These are phyloP conservation scores for Trichoderma sp. DNA, from an alignment of 2,329 filamentous ascomycete genomes.

Conservation along the genomic window DNA sequence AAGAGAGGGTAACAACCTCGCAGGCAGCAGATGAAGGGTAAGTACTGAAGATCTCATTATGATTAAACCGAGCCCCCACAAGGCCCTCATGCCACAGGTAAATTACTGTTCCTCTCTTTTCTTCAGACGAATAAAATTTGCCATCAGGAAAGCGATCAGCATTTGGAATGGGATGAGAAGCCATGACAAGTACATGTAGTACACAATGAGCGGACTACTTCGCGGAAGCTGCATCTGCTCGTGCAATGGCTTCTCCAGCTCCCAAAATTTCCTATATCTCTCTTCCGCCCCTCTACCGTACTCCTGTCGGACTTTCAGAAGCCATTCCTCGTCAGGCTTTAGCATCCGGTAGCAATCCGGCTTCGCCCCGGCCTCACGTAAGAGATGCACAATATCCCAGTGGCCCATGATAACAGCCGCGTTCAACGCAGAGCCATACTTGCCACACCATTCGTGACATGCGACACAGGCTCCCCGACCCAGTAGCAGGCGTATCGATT, in stretches of 20 bases:
- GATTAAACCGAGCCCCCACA: too few relatives aligned
- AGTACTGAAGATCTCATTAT: too few relatives aligned
- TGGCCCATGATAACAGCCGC: constrained; percentile 7
- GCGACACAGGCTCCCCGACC: constrained; percentile 17
- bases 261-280: constrained; percentile 16
- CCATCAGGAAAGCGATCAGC: too few relatives aligned
- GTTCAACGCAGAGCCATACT: constrained; percentile 11
- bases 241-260: not conserved
- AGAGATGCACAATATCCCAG: constrained; percentile 11
- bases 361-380: constrained; percentile 11
- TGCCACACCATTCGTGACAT: constrained; percentile 2
- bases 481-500: constrained; percentile 3
- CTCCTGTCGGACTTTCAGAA: not conserved
- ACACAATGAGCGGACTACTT: too few relatives aligned
- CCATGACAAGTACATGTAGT: too few relatives aligned
- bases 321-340: not conserved
- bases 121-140: too few relatives aligned
- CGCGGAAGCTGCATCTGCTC: too few relatives aligned
- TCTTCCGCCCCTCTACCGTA: not conserved
- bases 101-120: too few relatives aligned
- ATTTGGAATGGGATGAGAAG: too few relatives aligned
- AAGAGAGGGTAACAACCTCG: too few relatives aligned
- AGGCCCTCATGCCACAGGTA: too few relatives aligned
- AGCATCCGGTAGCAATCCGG: not conserved
- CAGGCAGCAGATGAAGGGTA: too few relatives aligned